phyloP scores from a whole-genome alignment of 1,284 basidiomycete species.

The Trichosporon faecale region DNA sequence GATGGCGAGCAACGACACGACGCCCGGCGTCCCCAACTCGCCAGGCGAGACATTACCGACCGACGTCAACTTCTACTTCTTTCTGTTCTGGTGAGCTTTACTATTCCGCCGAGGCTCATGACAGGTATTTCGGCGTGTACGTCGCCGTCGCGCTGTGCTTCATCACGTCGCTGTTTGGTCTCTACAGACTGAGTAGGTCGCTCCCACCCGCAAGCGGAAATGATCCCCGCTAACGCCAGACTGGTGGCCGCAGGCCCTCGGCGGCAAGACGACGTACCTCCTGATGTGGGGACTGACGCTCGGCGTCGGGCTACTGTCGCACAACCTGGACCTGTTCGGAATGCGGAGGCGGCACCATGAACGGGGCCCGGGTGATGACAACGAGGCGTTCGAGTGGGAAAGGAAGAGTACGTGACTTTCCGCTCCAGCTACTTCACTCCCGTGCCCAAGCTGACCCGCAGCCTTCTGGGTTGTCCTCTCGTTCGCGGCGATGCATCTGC shows the following conservation, averaged over 20 bases:
- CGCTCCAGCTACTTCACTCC: background rate
- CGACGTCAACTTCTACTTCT: slow-evolving; percentile 56
- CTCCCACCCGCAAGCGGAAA: too few relatives aligned
- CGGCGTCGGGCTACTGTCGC: slow-evolving; percentile 53
- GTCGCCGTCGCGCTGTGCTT: slow-evolving; percentile 57
- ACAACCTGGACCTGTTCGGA: slow-evolving; percentile 53
- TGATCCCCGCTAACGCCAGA: slow-evolving; percentile 25
- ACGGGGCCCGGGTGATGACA: slow-evolving; percentile 11
- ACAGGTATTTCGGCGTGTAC: slow-evolving; percentile 53
- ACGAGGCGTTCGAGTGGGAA: slow-evolving; percentile 56
- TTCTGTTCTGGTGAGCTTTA: slow-evolving; percentile 49
- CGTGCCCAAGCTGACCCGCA: slow-evolving; percentile 19
- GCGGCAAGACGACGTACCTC: slow-evolving; percentile 56
- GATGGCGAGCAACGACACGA: background rate
- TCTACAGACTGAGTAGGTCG: slow-evolving; percentile 52
- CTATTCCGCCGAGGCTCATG: background rate
- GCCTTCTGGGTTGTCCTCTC: slow-evolving; percentile 58
- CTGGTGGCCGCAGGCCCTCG: slow-evolving; percentile 54
- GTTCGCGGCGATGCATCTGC: slow-evolving; percentile 58
- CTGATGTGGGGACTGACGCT: slow-evolving; percentile 57
- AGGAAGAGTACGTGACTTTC: slow-evolving; percentile 54
- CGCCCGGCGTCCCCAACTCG: background rate
- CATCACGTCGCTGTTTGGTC: slow-evolving; percentile 59
- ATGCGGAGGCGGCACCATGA: slow-evolving; percentile 31
- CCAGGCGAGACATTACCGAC: slow-evolving; percentile 38